Conservation (phyloP, 73 alveolate species). For the Paramecium tetraurelia region DNA sequence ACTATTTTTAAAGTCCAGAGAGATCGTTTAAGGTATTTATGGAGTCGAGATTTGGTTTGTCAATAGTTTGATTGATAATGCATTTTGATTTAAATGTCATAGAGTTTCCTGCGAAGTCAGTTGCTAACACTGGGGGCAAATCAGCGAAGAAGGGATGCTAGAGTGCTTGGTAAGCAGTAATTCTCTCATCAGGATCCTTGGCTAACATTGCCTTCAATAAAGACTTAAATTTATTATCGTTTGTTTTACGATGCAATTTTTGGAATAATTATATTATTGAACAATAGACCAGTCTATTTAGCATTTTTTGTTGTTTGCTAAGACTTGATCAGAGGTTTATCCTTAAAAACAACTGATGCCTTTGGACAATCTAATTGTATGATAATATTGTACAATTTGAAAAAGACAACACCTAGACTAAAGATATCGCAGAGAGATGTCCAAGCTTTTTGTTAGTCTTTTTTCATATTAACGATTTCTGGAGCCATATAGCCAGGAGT, state of each 20-base stretch:
- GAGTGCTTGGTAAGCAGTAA: neutral
- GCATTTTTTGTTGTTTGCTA: conserved; percentile 42
- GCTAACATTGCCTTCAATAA: neutral
- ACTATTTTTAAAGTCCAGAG: neutral
- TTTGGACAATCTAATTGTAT: neutral
- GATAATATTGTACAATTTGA: neutral
- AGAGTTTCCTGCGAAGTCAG: neutral
- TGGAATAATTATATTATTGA: neutral
- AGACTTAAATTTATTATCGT: neutral
- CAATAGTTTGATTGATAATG: neutral
- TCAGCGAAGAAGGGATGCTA: conserved; percentile 40
- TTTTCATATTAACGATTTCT: conserved; percentile 79
- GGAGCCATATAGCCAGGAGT: conserved; percentile 93
- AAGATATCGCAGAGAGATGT: neutral
- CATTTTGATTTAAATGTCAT: conserved; percentile 24
- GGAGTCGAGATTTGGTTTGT: neutral
- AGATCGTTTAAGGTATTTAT: neutral
- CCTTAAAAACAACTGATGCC: conserved; percentile 49
- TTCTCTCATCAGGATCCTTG: conserved; percentile 47
- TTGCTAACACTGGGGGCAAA: neutral
- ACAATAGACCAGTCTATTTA: conserved; percentile 18
- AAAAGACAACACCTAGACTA: conserved; percentile 36
- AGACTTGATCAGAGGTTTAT: conserved; percentile 33
- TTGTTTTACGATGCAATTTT: conserved; percentile 11
- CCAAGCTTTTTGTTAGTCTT: conserved; percentile 7